phyloP scores from a whole-genome alignment of 257 asterid genomes.

The Solanum gandarillasii region DNA sequence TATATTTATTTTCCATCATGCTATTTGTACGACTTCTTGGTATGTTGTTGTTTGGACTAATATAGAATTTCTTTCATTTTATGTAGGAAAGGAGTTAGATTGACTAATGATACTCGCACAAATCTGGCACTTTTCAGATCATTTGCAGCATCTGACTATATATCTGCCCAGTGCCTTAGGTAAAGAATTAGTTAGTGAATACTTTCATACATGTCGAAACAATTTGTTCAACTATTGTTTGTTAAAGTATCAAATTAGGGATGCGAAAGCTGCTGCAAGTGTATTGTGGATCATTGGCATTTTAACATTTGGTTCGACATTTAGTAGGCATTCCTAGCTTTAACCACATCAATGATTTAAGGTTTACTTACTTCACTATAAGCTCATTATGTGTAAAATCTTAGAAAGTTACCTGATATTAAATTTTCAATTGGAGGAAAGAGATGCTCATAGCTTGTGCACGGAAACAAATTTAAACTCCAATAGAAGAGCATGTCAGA shows the following conservation, averaged over 20 bases:
- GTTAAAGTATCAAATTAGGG: background rate
- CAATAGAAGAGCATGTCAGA: background rate
- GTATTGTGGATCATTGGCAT: background rate
- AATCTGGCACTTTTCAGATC: slow-evolving; percentile 83
- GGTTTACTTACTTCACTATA: background rate
- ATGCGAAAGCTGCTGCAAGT: background rate
- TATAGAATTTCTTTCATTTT: slow-evolving; percentile 2
- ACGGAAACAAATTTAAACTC: background rate
- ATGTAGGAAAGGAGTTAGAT: slow-evolving; percentile 48
- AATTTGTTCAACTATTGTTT: background rate
- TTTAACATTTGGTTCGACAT: background rate
- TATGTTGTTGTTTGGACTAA: background rate
- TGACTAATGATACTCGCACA: slow-evolving; percentile 68
- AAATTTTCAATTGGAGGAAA: background rate
- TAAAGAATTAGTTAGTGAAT: slow-evolving; percentile 6
- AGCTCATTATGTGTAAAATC: background rate
- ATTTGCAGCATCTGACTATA: slow-evolving; percentile 75
- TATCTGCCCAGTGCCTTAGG: slow-evolving; percentile 93
- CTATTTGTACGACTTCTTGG: background rate
- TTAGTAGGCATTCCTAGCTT: background rate
- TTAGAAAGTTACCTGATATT: background rate
- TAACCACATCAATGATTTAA: background rate
- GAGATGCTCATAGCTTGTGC: background rate
- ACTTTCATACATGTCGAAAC: background rate
- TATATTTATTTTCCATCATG: slow-evolving; percentile 17